Evolutionary conservation across 2,329 filamentous ascomycete genomes (phyloP).

Genomic region (Paraphoma chrysanthemicola): DNA sequence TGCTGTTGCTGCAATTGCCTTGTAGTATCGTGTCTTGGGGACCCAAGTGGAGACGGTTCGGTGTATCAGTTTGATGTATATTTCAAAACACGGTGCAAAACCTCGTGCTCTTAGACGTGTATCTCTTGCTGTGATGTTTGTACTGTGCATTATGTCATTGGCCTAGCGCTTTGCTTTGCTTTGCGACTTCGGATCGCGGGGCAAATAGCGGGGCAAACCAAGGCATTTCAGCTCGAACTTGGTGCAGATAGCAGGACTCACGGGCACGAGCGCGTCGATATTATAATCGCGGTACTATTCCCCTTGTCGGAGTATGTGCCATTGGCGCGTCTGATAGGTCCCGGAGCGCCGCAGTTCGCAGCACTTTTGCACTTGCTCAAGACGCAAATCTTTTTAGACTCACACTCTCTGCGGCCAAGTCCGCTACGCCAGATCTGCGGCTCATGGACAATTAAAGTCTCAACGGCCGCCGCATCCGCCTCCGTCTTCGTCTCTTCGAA

Average conservation of each 20-base stretch:
- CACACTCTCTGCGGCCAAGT: conserved; percentile 19
- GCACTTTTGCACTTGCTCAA: conserved; percentile 1
- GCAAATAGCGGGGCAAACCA: neutral
- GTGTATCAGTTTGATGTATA: neutral
- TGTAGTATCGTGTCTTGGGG: conserved; percentile 11
- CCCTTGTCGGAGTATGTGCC: neutral
- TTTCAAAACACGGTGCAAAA: neutral
- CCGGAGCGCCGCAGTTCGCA: conserved; percentile 1
- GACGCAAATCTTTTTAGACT: conserved; percentile 34
- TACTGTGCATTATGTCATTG: conserved; percentile 23
- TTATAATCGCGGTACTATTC: neutral
- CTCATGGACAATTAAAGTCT: conserved; percentile 27
- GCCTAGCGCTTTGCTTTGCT: conserved; percentile 19
- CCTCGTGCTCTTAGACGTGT: neutral
- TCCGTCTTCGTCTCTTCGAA: conserved; percentile 16
- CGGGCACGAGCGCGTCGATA: too few species aligned
- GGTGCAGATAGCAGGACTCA: too few species aligned
- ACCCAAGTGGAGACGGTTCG: neutral
- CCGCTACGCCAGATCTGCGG: conserved; percentile 8
- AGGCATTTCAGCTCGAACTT: too few species aligned
- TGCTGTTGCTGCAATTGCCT: conserved; percentile 24
- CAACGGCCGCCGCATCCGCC: conserved; percentile 22
- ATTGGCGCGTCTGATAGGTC: conserved; percentile 5
- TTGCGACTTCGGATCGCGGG: conserved; percentile 19
- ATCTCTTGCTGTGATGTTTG: neutral